Evolutionary conservation across 495 filamentous ascomycete genomes (phyloP).

Genomic region (Talaromyces liani): DNA sequence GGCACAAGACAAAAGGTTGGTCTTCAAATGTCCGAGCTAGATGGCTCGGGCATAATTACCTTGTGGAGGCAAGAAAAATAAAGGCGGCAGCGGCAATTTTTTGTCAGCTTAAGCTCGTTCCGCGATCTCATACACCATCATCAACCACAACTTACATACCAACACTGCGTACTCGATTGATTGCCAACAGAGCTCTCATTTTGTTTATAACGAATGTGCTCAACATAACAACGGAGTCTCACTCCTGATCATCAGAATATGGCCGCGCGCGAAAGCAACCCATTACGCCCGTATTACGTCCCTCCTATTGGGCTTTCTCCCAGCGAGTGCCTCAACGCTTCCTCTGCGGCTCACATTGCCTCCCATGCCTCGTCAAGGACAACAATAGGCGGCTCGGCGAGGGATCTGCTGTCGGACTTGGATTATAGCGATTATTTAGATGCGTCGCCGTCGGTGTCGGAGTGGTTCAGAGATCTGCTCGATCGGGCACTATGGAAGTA

Average conservation of each 20-base stretch:
- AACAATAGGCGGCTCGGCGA: slow-evolving; percentile 65
- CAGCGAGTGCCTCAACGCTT: slow-evolving; percentile 35
- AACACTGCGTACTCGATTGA: not conserved
- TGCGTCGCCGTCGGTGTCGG: slow-evolving; percentile 61
- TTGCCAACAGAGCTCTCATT: not conserved
- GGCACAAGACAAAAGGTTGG: not conserved
- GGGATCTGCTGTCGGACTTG: slow-evolving; percentile 76
- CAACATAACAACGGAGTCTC: not conserved
- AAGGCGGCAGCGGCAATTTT: not conserved
- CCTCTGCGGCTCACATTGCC: slow-evolving; percentile 41
- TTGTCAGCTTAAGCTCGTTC: not conserved
- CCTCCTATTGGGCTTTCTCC: slow-evolving; percentile 61
- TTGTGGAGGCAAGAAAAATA: not conserved
- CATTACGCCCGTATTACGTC: slow-evolving; percentile 89
- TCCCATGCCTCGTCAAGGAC: slow-evolving; percentile 28
- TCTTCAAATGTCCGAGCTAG: not conserved
- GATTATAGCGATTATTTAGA: slow-evolving; percentile 89
- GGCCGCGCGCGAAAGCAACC: slow-evolving; percentile 53
- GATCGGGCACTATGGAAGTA: slow-evolving; percentile 86
- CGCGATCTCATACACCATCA: not conserved
- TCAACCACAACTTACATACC: not conserved
- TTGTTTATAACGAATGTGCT: not conserved
- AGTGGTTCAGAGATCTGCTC: slow-evolving; percentile 61
- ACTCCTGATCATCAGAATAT: not conserved
- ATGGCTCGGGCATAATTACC: not conserved